Evolutionary conservation across 1,284 basidiomycete genomes (phyloP).

Genomic region (Testicularia cyperi): DNA sequence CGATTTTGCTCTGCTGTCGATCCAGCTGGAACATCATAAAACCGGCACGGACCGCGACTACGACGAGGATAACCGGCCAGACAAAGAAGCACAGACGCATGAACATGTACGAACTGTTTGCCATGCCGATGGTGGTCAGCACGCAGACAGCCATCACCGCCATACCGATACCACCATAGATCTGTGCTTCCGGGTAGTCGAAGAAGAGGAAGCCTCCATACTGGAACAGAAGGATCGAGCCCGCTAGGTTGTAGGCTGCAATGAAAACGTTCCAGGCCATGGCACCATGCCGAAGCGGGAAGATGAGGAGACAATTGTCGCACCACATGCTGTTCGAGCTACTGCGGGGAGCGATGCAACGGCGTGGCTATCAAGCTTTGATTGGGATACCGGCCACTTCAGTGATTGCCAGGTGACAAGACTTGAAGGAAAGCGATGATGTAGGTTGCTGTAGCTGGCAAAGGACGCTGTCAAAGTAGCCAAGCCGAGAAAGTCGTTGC

Average conservation of each 20-base stretch:
- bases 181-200: slow-evolving; percentile 68
- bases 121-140: slow-evolving; percentile 69
- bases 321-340: too few species aligned
- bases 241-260: slow-evolving; percentile 70
- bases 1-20: slow-evolving; percentile 64
- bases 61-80: slow-evolving; percentile 73
- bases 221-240: slow-evolving; percentile 70
- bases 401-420: too few species aligned
- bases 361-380: too few species aligned
- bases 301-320: slow-evolving; percentile 50
- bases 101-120: slow-evolving; percentile 74
- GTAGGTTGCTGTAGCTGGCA: too few species aligned
- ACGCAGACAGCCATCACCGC: slow-evolving; percentile 67
- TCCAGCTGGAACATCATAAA: slow-evolving; percentile 66
- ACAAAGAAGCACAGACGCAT: slow-evolving; percentile 70
- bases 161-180: slow-evolving; percentile 73
- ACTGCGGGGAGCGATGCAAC: too few species aligned
- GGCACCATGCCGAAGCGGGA: slow-evolving; percentile 64
- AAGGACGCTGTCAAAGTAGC: too few species aligned
- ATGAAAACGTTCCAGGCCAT: slow-evolving; percentile 73
- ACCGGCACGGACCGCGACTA: slow-evolving; percentile 70
- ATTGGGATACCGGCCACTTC: too few species aligned
- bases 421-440: too few species aligned
- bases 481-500: too few species aligned
- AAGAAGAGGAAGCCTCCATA: slow-evolving; percentile 73